phyloP scores from a whole-genome alignment of 257 asterid species.

The Solanum commersonii region DNA sequence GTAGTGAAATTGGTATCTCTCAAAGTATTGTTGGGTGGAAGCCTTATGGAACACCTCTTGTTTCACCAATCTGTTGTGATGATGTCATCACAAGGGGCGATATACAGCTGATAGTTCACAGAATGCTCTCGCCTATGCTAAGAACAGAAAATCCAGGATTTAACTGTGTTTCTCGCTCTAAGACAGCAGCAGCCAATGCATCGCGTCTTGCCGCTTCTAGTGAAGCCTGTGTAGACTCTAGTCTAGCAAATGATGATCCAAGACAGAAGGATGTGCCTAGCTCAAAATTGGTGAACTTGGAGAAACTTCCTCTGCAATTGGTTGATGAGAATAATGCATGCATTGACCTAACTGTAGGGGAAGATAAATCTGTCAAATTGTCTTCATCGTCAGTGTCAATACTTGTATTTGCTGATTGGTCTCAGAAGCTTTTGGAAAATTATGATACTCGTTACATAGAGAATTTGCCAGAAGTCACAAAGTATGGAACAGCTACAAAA shows the following conservation, averaged over 20 bases:
- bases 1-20: slow-evolving; percentile 64
- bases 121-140: slow-evolving; percentile 77
- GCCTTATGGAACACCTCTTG: slow-evolving; percentile 98
- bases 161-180: slow-evolving; percentile 14
- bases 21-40: slow-evolving; percentile 80
- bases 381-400: slow-evolving; percentile 85
- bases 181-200: slow-evolving; percentile 17
- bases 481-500: slow-evolving; percentile 67
- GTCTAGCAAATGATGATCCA: slow-evolving; percentile 16
- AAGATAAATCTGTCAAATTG: slow-evolving; percentile 76
- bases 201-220: slow-evolving; percentile 17
- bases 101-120: slow-evolving; percentile 76
- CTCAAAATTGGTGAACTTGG: slow-evolving; percentile 29
- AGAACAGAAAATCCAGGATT: slow-evolving; percentile 33
- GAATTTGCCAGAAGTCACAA: slow-evolving; percentile 80
- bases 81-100: slow-evolving; percentile 72
- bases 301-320: slow-evolving; percentile 88
- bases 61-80: slow-evolving; percentile 82
- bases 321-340: slow-evolving; percentile 95
- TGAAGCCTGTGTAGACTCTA: slow-evolving; percentile 27
- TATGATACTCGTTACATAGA: slow-evolving; percentile 79
- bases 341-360: slow-evolving; percentile 80
- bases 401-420: slow-evolving; percentile 96
- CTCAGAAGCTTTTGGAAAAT: slow-evolving; percentile 81
- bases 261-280: slow-evolving; percentile 33